These are phyloP conservation scores for Colletotrichum acutatum DNA, from an alignment of 2,329 filamentous ascomycete species.

Conservation along the genomic window DNA sequence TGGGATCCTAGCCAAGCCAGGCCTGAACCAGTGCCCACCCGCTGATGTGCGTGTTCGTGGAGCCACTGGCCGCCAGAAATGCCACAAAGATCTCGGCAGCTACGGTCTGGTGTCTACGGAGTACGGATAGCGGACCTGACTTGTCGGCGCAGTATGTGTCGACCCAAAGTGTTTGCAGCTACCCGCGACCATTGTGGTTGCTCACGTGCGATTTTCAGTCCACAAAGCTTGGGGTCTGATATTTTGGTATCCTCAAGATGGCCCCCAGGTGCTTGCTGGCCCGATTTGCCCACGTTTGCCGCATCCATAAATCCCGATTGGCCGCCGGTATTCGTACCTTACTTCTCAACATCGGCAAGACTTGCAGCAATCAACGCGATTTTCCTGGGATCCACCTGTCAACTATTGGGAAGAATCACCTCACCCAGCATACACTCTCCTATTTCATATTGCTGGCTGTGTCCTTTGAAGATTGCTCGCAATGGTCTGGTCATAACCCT, in stretches of 20 bases:
- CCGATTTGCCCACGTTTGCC: background rate
- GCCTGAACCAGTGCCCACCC: slow-evolving; percentile 31
- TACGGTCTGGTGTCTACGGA: background rate
- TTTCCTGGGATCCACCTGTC: background rate
- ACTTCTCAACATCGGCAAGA: background rate
- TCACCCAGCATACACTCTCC: background rate
- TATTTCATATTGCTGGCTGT: background rate
- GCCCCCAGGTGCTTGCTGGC: background rate
- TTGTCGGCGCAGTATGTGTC: background rate
- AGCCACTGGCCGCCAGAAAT: slow-evolving; percentile 25
- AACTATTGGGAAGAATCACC: slow-evolving; percentile 12
- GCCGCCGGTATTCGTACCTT: background rate
- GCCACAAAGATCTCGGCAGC: slow-evolving; percentile 28
- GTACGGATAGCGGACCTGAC: too few species aligned
- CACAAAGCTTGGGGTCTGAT: background rate
- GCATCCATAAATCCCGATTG: background rate
- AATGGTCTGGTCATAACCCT: too few species aligned
- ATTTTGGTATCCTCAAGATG: background rate
- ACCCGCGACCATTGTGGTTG: background rate
- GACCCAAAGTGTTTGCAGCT: background rate
- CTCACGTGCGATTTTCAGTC: background rate
- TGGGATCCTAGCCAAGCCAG: slow-evolving; percentile 31
- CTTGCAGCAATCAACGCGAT: background rate
- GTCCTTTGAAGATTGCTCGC: too few species aligned
- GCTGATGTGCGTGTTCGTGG: slow-evolving; percentile 31